Base-by-base conservation (phyloP, 345 rosid species). In the Aurinia saxatilis region DNA sequence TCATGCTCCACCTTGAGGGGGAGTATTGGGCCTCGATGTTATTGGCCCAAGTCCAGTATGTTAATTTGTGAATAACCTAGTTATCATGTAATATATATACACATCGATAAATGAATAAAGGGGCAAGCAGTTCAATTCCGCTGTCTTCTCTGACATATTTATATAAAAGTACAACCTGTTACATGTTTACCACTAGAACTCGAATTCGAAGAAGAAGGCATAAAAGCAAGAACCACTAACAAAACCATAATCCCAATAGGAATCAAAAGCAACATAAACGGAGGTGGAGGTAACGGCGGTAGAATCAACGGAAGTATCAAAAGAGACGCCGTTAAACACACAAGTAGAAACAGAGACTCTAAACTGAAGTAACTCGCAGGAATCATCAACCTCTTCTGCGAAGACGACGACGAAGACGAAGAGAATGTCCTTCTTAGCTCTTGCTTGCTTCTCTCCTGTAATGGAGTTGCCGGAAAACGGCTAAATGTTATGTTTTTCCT, bases 221-320 rank as follows among this genome's bases (percentile, higher is more conserved):
- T 81, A 60, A 86, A 82, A 11, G 96, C 95, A 48, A 89, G 73
- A 33, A 77, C 19, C 73, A 89, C 44, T 25, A 89, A 91, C 56
- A 84, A 63, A 12, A 55, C 82, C 63, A 89, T 68, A 27, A 89
- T 89, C 29, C 76, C 84, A 15, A 89, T 78, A 1, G 96, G 95
- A 60, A 89, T 66, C 72, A 89, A 75, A 30, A 89, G 91, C 68
- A 89, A 19, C 89, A 86, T 56, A 64, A 86, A 84, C 15, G 96
- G 96, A 0, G 96, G 96, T 0, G 91, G 96, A 13, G 95, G 96
- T 79, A 89, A 71, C 9, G 95, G 96, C 8, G 95, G 95, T 3
- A 89, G 77, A 18, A 89, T 60, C 74, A 89, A 54, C 16, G 96
- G 96, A 13, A 89, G 85, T 1, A 89, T 77, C 66, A 86, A 62